phyloP scores from a whole-genome alignment of 2,329 filamentous ascomycete species.

The Juglanconis sp. region DNA sequence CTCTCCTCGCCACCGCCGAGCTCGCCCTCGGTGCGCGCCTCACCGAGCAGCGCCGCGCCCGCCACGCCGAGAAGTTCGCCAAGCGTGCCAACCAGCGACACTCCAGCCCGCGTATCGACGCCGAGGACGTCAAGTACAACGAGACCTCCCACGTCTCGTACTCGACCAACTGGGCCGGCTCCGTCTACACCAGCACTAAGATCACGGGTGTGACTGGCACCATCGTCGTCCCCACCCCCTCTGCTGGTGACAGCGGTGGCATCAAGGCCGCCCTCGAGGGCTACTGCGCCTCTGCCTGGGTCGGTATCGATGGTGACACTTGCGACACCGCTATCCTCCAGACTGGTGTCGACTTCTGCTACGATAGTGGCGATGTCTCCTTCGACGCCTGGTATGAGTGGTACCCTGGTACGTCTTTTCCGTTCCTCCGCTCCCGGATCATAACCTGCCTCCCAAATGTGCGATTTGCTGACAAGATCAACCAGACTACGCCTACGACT shows the following conservation, averaged over 20 bases:
- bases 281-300: slow-evolving; percentile 48
- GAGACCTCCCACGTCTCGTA: slow-evolving; percentile 9
- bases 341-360: slow-evolving; percentile 54
- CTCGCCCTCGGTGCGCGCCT: slow-evolving; percentile 42
- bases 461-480: not conserved
- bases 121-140: not conserved
- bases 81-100: slow-evolving; percentile 3
- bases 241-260: slow-evolving; percentile 33
- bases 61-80: slow-evolving; percentile 19
- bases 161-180: slow-evolving; percentile 53
- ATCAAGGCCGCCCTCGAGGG: slow-evolving; percentile 26
- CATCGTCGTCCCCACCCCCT: slow-evolving; percentile 50
- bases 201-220: slow-evolving; percentile 49
- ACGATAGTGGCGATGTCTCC: slow-evolving; percentile 36
- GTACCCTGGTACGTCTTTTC: slow-evolving; percentile 48
- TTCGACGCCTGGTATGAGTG: slow-evolving; percentile 60
- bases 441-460: too few species aligned
- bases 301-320: slow-evolving; percentile 60
- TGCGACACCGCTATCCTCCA: slow-evolving; percentile 53
- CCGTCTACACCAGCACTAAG: slow-evolving; percentile 46
- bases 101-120: slow-evolving; percentile 8
- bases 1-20: slow-evolving; percentile 33
- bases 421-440: slow-evolving; percentile 14
- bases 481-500: slow-evolving; percentile 38
- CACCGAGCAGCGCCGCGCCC: slow-evolving; percentile 33